Base-by-base conservation (phyloP, 805 yeast genomes). In the Yamadazyma paraphyllophila region DNA sequence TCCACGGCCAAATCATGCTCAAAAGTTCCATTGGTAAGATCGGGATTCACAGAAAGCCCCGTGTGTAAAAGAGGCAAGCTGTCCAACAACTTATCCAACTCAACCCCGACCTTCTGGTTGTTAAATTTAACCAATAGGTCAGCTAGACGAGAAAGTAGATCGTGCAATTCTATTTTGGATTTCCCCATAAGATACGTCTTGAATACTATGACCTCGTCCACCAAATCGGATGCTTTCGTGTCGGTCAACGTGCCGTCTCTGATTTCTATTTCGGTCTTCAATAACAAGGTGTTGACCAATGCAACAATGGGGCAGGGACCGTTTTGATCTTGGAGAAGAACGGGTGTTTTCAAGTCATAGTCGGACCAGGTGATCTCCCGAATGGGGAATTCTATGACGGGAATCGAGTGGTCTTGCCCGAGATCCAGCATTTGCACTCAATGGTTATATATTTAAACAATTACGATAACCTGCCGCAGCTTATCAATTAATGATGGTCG, bases 291-390 rank as follows among this genome's bases (percentile, higher is more conserved):
- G 59, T 91, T 91, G 40, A 81, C 74, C 34, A 91, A 65, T 0
- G 96, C 91, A 11, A 91, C 75, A 32, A 91, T 63, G 1, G 96
- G 95, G 59, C 96, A 90, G 0, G 97, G 96, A 0, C 97, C 97
- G 57, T 89, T 88, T 39, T 67, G 71, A 50, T 88, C 87, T 66
- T 90, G 97, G 15, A 88, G 63, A 3, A 91, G 66, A 29, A 90
- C 79, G 35, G 80, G 80, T 46, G 83, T 74, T 51, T 46, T 50
- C 26, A 61, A 61, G 39, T 63, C 63, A 52, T 67, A 63, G 38
- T 63, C 66, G 26, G 69, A 62, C 74, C 73, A 69, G 25, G 48
- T 44, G 26, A 68, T 56, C 29, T 48, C 38, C 44, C 61, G 57
- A 17, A 66, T 63, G n/a, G 54, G 48, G 41, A 56, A 56, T 13